Evolutionary conservation across 306 rosid genomes (phyloP).

Genomic region (Cicer bijugum): DNA sequence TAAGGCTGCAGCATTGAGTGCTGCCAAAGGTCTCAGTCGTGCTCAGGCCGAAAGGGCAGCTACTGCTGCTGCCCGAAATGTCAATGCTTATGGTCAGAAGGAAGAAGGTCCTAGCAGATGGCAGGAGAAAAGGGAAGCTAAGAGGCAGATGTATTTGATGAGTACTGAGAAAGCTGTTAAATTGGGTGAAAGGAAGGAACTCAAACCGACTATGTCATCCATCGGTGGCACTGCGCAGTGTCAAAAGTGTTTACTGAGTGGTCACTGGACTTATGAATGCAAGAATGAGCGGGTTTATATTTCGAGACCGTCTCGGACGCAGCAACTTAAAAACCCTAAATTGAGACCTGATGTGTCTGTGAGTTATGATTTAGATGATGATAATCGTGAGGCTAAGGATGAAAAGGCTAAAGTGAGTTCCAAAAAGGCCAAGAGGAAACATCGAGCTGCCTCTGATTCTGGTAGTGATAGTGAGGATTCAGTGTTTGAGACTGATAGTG

Average conservation of each 20-base stretch:
- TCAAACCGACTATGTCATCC: slow-evolving; percentile 58
- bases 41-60: slow-evolving; percentile 99
- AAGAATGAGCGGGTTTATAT: slow-evolving; percentile 93
- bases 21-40: slow-evolving; percentile 97
- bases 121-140: slow-evolving; percentile 99
- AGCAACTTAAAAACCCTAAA: slow-evolving; percentile 89
- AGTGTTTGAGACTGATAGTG: slow-evolving; percentile 90
- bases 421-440: slow-evolving; percentile 79
- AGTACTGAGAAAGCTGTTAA: slow-evolving; percentile 97
- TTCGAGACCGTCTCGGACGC: slow-evolving; percentile 92
- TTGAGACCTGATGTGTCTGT: slow-evolving; percentile 66
- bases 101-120: slow-evolving; percentile 99
- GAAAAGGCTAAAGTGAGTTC: slow-evolving; percentile 57
- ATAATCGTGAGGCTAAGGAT: slow-evolving; percentile 46
- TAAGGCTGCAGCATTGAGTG: slow-evolving; percentile 91
- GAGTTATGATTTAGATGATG: slow-evolving; percentile 65
- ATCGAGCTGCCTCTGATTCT: slow-evolving; percentile 62
- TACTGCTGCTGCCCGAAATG: slow-evolving; percentile 90
- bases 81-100: slow-evolving; percentile 98
- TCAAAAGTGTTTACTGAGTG: slow-evolving; percentile 86
- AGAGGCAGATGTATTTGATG: slow-evolving; percentile 98
- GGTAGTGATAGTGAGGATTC: slow-evolving; percentile 86
- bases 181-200: slow-evolving; percentile 91
- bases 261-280: slow-evolving; percentile 98
- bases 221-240: slow-evolving; percentile 70